Base-by-base conservation (phyloP, 306 rosid species). In the Malus sylvestris region DNA sequence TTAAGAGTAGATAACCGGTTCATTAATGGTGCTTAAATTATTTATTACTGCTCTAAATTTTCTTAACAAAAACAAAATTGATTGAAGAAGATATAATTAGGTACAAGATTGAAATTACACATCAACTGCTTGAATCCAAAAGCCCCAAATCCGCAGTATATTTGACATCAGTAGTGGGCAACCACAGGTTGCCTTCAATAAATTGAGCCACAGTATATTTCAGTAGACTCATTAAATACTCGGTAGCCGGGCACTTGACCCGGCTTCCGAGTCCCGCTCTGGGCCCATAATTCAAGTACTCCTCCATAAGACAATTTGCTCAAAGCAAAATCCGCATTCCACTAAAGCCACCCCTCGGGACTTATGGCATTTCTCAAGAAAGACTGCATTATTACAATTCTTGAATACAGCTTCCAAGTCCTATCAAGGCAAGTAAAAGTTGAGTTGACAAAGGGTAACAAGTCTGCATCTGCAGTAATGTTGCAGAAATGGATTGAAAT, bases 271-370 rank as follows among this genome's bases (percentile, higher is more conserved):
- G 27, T 27, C 27, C 27, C 27, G 27, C 27, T 27, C 27, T 27
- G 27, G 27, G 27, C 27, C 27, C 27, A 27, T 27, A 27, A 27
- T 27, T 27, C 27, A 27, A 27, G 75, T 78, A 95, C 84, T 95
- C 99, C 0, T 32, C 80, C 97, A 25, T 90, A 95, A 49, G 67
- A 90, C 85, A 90, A 32, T 0, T 97, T 85, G 38, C 82, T 78
- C 85, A 90, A 78, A 4, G 83, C 85, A 80, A 85, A 70, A 49
- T 25, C 29, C 0, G 77, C 96, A n/a, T 85, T 83, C 98, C 97
- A 90, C 81, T 86, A 96, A 2, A 95, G 83, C 98, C 98, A 95
- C 71, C 97, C 97, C 74, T 83, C 79, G 15, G 93, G 86, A 71
- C 81, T 82, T 46, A 92, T 67, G 62, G 64, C 83, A 1, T 74